phyloP scores from a whole-genome alignment of 2,329 filamentous ascomycete genomes.

The Penicillium concentricum region DNA sequence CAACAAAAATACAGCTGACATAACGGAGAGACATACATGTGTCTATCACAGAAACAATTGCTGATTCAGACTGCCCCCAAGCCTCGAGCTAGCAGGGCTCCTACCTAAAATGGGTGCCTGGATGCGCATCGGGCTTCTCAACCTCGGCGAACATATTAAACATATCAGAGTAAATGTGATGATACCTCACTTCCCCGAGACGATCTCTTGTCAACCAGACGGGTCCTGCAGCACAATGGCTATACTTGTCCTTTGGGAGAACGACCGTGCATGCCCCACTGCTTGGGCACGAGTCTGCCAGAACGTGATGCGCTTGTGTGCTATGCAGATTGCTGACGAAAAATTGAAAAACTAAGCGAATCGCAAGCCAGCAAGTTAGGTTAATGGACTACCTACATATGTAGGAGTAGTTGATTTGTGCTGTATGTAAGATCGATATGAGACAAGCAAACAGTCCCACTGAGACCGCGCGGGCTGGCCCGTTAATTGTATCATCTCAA shows the following conservation, averaged over 20 bases:
- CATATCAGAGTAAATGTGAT: not conserved
- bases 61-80: not conserved
- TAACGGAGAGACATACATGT: not conserved
- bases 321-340: slow-evolving; percentile 2
- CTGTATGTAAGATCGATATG: not conserved
- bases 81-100: not conserved
- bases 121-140: not conserved
- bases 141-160: not conserved
- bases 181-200: not conserved
- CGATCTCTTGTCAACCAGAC: slow-evolving; percentile 1
- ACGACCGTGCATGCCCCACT: slow-evolving; percentile 12
- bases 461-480: slow-evolving; percentile 1
- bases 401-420: not conserved
- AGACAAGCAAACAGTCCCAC: slow-evolving; percentile 14
- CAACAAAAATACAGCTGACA: not conserved
- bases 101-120: not conserved
- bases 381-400: not conserved
- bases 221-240: slow-evolving; percentile 4
- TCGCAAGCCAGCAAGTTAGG: not conserved
- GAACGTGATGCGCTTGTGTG: slow-evolving; percentile 4
- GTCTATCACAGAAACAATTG: not conserved
- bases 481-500: not conserved
- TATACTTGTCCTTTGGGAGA: slow-evolving; percentile 7
- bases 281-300: slow-evolving; percentile 9
- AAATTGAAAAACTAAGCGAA: not conserved